A percentile compares a stretch with the other conserved stretches of the same genome.
These are phyloP conservation scores for Hypomyces perniciosus DNA, from an alignment of 2,329 filamentous ascomycete genomes.

Conservation along the genomic window DNA sequence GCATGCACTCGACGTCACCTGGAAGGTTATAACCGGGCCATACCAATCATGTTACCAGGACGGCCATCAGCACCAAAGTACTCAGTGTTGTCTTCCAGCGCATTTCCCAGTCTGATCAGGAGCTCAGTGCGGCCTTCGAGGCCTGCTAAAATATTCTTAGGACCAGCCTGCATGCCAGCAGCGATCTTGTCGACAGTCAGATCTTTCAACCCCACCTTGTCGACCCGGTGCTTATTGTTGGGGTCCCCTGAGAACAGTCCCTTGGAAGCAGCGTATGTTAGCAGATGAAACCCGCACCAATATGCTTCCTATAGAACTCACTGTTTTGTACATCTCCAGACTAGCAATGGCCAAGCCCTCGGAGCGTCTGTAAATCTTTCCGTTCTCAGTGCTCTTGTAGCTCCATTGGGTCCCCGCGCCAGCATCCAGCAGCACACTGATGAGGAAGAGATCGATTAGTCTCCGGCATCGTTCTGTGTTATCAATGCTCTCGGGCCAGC, in stretches of 20 bases:
- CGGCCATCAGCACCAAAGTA: constrained; percentile 79
- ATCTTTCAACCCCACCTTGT: constrained; percentile 70
- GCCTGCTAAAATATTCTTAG: constrained; percentile 75
- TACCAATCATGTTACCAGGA: constrained; percentile 92
- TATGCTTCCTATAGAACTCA: constrained; percentile 22
- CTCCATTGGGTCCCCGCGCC: constrained; percentile 87
- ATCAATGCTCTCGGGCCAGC: constrained; percentile 64
- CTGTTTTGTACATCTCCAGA: constrained; percentile 85
- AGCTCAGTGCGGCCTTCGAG: constrained; percentile 79
- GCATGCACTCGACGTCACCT: neutral
- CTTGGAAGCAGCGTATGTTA: constrained; percentile 22
- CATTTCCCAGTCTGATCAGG: constrained; percentile 66
- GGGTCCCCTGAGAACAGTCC: constrained; percentile 82
- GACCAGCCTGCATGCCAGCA: constrained; percentile 71
- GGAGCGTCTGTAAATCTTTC: constrained; percentile 73
- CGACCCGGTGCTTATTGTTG: constrained; percentile 80
- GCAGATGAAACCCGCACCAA: neutral
- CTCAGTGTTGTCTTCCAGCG: constrained; percentile 67
- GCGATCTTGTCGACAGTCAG: constrained; percentile 71
- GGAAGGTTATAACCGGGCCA: constrained; percentile 20
- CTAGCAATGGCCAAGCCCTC: constrained; percentile 77
- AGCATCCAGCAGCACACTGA: constrained; percentile 78
- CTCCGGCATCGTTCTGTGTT: constrained; percentile 67
- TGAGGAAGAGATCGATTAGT: constrained; percentile 68
- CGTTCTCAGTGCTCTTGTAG: constrained; percentile 87